Conservation (phyloP, 352 stramenopile genomes). For the Phytophthora podocarpi region DNA sequence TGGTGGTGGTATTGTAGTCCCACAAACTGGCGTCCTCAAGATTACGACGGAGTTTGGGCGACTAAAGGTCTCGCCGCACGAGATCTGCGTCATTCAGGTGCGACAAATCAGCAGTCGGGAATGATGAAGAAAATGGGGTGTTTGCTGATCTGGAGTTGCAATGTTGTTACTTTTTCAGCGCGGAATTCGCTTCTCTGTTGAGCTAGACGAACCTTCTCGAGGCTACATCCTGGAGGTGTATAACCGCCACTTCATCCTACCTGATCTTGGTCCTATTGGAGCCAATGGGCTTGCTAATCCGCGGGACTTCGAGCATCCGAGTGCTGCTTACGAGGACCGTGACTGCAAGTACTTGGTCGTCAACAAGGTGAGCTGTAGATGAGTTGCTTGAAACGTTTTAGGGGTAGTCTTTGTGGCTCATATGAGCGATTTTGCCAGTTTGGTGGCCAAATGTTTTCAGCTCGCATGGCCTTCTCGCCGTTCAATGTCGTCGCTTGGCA, state of each 20-base stretch:
- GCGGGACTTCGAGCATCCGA: constrained; percentile 94
- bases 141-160: neutral
- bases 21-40: constrained; percentile 89
- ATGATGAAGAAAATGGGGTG: neutral
- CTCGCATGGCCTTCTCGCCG: constrained; percentile 86
- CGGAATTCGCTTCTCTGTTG: constrained; percentile 94
- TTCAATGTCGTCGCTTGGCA: constrained; percentile 99
- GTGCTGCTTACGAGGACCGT: constrained; percentile 89
- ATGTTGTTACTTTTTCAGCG: constrained; percentile 37
- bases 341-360: constrained; percentile 75
- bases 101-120: neutral
- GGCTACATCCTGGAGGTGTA: constrained; percentile 97
- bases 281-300: constrained; percentile 97
- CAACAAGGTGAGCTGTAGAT: constrained; percentile 57
- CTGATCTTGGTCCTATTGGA: constrained; percentile 95
- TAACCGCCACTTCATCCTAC: constrained; percentile 95
- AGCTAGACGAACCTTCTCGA: constrained; percentile 79
- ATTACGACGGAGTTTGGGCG: constrained; percentile 95
- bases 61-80: constrained; percentile 81
- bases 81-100: constrained; percentile 96
- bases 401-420: neutral
- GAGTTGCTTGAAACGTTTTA: neutral
- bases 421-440: constrained; percentile 51
- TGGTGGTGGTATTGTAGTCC: constrained; percentile 53
- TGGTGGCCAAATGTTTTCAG: constrained; percentile 89